Conservation (phyloP, 768 basidiomycete genomes). For the Kwoniella bestiolae region DNA sequence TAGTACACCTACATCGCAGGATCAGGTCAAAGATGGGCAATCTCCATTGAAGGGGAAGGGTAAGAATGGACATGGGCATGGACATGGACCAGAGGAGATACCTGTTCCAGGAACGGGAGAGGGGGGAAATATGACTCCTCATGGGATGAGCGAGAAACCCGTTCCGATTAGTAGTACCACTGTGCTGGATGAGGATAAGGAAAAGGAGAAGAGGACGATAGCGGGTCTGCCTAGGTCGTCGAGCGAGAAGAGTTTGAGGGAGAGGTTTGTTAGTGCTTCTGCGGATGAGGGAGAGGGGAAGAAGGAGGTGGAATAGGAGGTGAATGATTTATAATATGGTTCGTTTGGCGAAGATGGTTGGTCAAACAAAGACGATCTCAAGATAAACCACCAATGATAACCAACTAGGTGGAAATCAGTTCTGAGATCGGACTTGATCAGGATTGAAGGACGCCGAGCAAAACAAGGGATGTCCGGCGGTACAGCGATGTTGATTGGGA, state of each 20-base stretch:
- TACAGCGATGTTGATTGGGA: no score
- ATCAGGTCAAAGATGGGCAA: background rate
- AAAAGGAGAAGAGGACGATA: constrained; percentile 29
- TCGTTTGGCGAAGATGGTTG: no score
- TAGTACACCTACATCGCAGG: background rate
- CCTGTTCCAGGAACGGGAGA: constrained; percentile 46
- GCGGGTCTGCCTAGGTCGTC: constrained; percentile 34
- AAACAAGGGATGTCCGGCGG: no score
- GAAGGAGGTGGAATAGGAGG: background rate
- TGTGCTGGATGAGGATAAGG: constrained; percentile 20
- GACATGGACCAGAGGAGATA: constrained; percentile 14
- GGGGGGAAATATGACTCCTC: constrained; percentile 52
- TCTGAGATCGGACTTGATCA: no score
- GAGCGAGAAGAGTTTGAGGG: constrained; percentile 25
- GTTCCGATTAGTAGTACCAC: constrained; percentile 53
- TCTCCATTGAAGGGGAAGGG: constrained; percentile 4
- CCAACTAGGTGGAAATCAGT: no score
- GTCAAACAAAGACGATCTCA: no score
- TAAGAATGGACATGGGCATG: constrained; percentile 9
- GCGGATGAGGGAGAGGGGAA: constrained; percentile 1
- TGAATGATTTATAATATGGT: no score
- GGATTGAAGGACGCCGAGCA: no score
- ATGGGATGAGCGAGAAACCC: constrained; percentile 54
- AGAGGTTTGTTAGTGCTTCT: constrained; percentile 34
- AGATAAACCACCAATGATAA: no score